Base-by-base conservation (phyloP, 2,329 filamentous ascomycete genomes). In the Hymenoscyphus fructigenus region DNA sequence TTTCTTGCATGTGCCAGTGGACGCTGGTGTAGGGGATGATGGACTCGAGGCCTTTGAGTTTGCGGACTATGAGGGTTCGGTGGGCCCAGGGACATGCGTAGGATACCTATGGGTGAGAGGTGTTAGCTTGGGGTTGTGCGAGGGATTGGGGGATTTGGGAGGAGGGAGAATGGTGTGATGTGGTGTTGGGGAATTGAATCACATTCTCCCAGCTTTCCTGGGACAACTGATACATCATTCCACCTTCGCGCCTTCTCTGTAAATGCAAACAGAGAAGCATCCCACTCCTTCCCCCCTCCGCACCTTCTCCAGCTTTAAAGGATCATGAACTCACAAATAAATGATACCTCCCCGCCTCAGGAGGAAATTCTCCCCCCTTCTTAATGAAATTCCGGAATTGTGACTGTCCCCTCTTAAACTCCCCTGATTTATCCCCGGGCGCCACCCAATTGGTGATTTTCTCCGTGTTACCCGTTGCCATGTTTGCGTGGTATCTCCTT, bases 21-120 rank as follows among this genome's bases (percentile, higher is more conserved):
- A 76, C 75, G 23, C 67, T 67, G 0, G 74, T 75, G 55, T 65
- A 75, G 23, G 84, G 83, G 70, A 99, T 88, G 69, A 95, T 84
- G 64, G 96, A 89, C 72, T 98, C 91, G 0, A 99, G 84, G 0
- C 94, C 95, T 81, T 98, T 99, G 73, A 99, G 84, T 76, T 92
- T 90, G 65, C 94, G 86, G 2, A 91, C 90, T 71, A 98, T 97
- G 69, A 98, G 83, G 0, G 92, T 90, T 55, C 95, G 89, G 75
- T 92, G 92, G 5, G 94, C 74, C 74, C 93, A 98, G 0, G 92
- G 95, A 70, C 82, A 75, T 15, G 71, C 73, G 63, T 75, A 75
- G 32, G 72, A 86, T 15, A 75, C 65, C 72, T 74, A 10, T 20
- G 26, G n/a, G 4, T 9, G 50, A 2, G 20, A 17, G 10, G 53